These are phyloP conservation scores for Aphanomyces stellatus DNA, from an alignment of 352 stramenopile genomes.

Conservation along the genomic window DNA sequence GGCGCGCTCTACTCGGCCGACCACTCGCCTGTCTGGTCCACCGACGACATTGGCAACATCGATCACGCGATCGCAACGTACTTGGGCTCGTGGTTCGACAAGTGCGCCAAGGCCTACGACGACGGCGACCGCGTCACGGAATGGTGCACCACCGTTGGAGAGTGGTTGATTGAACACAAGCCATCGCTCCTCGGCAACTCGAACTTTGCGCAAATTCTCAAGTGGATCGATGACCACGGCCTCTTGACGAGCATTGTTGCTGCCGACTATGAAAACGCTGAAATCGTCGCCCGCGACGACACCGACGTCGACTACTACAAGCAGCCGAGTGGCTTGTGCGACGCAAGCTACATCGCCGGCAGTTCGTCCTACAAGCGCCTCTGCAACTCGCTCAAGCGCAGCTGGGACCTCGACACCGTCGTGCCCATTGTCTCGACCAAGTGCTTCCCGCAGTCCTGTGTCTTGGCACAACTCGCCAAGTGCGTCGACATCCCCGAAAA, in stretches of 20 bases:
- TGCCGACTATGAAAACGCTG: neutral
- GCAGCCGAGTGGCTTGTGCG: too few species aligned
- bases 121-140: neutral
- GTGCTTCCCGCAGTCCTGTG: constrained; percentile 4
- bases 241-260: too few species aligned
- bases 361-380: neutral
- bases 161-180: too few species aligned
- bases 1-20: neutral
- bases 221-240: too few species aligned
- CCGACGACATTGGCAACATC: neutral
- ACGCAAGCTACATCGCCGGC: neutral
- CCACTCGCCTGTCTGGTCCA: neutral
- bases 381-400: neutral
- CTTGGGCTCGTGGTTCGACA: too few species aligned
- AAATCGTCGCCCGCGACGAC: neutral
- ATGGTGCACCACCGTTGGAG: too few species aligned
- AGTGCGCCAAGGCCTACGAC: neutral
- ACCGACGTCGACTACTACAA: too few species aligned
- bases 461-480: neutral
- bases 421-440: constrained; percentile 3
- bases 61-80: neutral
- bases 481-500: neutral
- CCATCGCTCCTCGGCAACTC: too few species aligned
- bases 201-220: too few species aligned
- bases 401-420: neutral